These are phyloP conservation scores for Lichina pygmaea DNA, from an alignment of 495 filamentous ascomycete genomes.

Conservation along the genomic window DNA sequence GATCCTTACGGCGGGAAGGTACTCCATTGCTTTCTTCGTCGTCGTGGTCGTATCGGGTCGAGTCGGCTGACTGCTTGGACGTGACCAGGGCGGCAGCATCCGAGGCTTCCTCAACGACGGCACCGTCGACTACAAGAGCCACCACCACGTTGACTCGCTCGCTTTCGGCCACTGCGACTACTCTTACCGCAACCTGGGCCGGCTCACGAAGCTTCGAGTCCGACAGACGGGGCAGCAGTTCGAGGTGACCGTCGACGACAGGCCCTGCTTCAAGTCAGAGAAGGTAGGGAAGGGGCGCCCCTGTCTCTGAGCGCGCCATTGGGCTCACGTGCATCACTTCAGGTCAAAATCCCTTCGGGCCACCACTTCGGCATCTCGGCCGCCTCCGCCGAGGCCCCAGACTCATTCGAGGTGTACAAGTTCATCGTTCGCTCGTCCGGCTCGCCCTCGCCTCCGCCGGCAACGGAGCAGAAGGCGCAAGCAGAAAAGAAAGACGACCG, in stretches of 20 bases:
- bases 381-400: constrained; percentile 66
- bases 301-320: too few relatives aligned
- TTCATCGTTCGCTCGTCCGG: constrained; percentile 31
- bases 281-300: constrained; percentile 19
- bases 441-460: constrained; percentile 1
- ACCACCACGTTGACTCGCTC: constrained; percentile 54
- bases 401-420: constrained; percentile 86
- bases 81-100: constrained; percentile 35
- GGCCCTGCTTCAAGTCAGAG: constrained; percentile 57
- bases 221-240: constrained; percentile 36
- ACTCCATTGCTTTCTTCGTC: not conserved
- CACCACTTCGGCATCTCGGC: constrained; percentile 77
- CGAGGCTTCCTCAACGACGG: constrained; percentile 91
- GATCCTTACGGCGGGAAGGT: constrained; percentile 65
- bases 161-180: constrained; percentile 89
- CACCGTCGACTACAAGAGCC: constrained; percentile 47
- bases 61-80: constrained; percentile 3
- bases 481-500: not conserved
- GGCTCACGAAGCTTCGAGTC: constrained; percentile 50
- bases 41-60: not conserved
- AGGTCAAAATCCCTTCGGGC: constrained; percentile 47
- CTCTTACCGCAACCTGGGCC: constrained; percentile 71
- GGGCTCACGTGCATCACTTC: not conserved
- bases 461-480: not conserved
- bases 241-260: constrained; percentile 56